Evolutionary conservation across 495 filamentous ascomycete genomes (phyloP).

Genomic region (Chaetomium fimeti): DNA sequence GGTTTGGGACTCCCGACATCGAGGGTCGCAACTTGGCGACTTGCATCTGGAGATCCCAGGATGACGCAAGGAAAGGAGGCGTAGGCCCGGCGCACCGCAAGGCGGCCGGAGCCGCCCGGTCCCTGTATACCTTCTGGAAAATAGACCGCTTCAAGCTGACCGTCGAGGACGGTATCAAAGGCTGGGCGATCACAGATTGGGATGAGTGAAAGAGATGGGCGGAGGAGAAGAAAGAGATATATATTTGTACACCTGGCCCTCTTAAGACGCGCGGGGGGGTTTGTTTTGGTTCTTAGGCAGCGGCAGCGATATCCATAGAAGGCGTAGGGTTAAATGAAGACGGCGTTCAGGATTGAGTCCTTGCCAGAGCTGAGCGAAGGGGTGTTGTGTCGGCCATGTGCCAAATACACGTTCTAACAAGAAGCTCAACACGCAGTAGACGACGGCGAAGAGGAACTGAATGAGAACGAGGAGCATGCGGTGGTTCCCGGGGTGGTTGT

Average conservation of each 20-base stretch:
- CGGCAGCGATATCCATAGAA: constrained; percentile 23
- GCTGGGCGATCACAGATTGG: constrained; percentile 64
- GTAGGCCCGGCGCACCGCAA: constrained; percentile 57
- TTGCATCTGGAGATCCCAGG: constrained; percentile 69
- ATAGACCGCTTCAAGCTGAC: constrained; percentile 64
- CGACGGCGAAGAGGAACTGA: background rate
- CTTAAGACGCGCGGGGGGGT: background rate
- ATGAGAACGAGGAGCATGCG: constrained; percentile 5
- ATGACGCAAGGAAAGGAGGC: constrained; percentile 69
- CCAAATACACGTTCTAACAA: too few species aligned
- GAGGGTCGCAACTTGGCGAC: constrained; percentile 69
- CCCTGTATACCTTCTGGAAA: constrained; percentile 56
- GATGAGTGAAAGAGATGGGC: constrained; percentile 21
- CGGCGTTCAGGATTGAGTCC: background rate
- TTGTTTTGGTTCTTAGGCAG: constrained; percentile 2
- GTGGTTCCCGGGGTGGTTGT: constrained; percentile 22
- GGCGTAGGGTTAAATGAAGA: constrained; percentile 1
- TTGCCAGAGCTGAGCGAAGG: background rate
- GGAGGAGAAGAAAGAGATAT: background rate
- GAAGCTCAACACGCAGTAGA: background rate
- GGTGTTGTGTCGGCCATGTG: background rate
- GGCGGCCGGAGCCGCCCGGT: constrained; percentile 49
- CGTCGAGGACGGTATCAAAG: constrained; percentile 54
- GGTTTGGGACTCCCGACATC: constrained; percentile 69
- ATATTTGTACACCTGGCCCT: background rate